Evolutionary conservation across 495 filamentous ascomycete genomes (phyloP).

Genomic region (Margaritispora aquatica): DNA sequence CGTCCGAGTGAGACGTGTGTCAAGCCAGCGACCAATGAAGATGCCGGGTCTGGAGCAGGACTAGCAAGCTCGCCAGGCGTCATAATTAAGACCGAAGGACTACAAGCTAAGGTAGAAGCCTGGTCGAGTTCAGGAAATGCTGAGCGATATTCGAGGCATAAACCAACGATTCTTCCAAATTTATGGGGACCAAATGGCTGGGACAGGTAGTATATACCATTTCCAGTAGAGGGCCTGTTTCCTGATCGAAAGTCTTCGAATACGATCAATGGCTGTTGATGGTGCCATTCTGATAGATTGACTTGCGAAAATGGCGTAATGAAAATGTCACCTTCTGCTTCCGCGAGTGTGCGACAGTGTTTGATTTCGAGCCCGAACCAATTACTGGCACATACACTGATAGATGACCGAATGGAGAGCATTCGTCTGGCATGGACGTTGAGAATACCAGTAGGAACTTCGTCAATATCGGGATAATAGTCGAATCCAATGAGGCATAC

Average conservation of each 20-base stretch:
- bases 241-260: constrained; percentile 4
- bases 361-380: constrained; percentile 13
- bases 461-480: background rate
- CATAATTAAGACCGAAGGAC: too few species aligned
- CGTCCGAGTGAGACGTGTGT: too few species aligned
- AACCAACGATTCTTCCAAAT: background rate
- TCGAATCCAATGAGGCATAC: constrained; percentile 14
- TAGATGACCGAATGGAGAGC: background rate
- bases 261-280: constrained; percentile 1
- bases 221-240: background rate
- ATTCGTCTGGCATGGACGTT: background rate
- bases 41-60: too few species aligned
- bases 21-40: too few species aligned
- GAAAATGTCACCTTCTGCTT: constrained; percentile 7
- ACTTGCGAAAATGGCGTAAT: constrained; percentile 4
- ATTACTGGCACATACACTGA: background rate
- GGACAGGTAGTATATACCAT: constrained; percentile 2
- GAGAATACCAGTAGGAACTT: constrained; percentile 6
- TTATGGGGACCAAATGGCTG: constrained; percentile 14
- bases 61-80: too few species aligned
- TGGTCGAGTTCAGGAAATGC: background rate
- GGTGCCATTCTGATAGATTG: background rate
- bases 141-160: constrained; percentile 4
- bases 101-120: background rate
- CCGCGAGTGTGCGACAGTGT: background rate